Evolutionary conservation across 2,329 filamentous ascomycete species (phyloP).

Genomic region (Trichoderma brevicompactum): DNA sequence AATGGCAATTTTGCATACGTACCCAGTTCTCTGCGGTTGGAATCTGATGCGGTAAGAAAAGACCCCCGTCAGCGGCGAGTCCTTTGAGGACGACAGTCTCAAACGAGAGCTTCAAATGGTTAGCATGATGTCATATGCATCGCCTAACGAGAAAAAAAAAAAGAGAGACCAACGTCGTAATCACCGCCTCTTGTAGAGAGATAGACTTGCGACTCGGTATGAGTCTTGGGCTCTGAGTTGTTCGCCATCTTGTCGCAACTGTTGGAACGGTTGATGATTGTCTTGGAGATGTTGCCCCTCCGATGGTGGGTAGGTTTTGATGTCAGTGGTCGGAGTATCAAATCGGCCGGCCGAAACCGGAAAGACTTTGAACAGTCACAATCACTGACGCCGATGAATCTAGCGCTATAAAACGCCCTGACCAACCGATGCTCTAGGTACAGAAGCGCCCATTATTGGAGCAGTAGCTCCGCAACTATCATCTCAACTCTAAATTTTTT

Average conservation of each 20-base stretch:
- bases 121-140: neutral
- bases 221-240: slow-evolving; percentile 31
- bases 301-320: slow-evolving; percentile 24
- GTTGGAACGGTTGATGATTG: slow-evolving; percentile 11
- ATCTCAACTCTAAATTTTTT: neutral
- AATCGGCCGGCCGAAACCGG: slow-evolving; percentile 26
- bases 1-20: neutral
- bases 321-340: slow-evolving; percentile 10
- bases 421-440: neutral
- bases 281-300: slow-evolving; percentile 18
- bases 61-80: slow-evolving; percentile 81
- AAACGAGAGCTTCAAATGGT: slow-evolving; percentile 72
- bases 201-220: slow-evolving; percentile 37
- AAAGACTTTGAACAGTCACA: slow-evolving; percentile 12
- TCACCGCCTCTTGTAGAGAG: slow-evolving; percentile 38
- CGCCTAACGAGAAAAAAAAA: neutral
- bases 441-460: neutral
- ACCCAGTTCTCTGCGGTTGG: slow-evolving; percentile 49
- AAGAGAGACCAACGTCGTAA: slow-evolving; percentile 33
- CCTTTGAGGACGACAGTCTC: slow-evolving; percentile 91
- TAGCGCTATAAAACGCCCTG: neutral
- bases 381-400: neutral
- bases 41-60: slow-evolving; percentile 86
- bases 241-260: slow-evolving; percentile 33
- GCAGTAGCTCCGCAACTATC: neutral